Conservation (phyloP, 495 filamentous ascomycete genomes). For the Geoglossum glabrum region DNA sequence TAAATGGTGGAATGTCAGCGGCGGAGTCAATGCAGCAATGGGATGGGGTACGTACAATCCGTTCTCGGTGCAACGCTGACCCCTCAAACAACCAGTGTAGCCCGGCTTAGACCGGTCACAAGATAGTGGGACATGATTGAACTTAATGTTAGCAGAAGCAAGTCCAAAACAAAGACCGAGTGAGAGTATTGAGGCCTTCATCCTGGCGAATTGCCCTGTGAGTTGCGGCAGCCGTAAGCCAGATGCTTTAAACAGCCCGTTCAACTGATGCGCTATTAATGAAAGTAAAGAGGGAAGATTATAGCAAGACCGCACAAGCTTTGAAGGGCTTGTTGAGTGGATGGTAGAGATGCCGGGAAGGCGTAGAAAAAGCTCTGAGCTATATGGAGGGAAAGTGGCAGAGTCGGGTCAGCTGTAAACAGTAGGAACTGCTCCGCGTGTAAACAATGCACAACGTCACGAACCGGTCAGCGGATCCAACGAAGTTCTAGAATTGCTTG, state of each 20-base stretch:
- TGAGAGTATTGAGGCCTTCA: slow-evolving; percentile 6
- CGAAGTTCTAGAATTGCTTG: no score
- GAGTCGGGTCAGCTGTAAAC: no score
- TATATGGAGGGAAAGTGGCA: no score
- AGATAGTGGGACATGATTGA: slow-evolving; percentile 18
- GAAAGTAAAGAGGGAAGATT: not conserved
- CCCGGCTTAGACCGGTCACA: slow-evolving; percentile 12
- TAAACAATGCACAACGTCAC: no score
- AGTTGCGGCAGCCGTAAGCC: not conserved
- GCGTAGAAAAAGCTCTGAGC: no score
- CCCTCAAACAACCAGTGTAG: slow-evolving; percentile 19
- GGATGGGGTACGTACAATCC: slow-evolving; percentile 12
- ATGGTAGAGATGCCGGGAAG: no score
- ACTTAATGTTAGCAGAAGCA: slow-evolving; percentile 20
- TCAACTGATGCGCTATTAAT: not conserved
- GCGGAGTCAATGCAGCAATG: slow-evolving; percentile 10
- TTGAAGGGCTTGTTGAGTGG: no score
- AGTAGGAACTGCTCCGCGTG: no score
- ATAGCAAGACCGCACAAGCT: no score
- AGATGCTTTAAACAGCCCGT: not conserved
- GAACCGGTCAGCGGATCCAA: no score
- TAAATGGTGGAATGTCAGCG: slow-evolving; percentile 11
- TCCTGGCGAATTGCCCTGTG: not conserved
- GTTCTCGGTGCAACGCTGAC: slow-evolving; percentile 19
- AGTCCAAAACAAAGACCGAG: slow-evolving; percentile 10